Evolutionary conservation across 257 asterid species (phyloP), one percentile per base, ranked within the genome.

Genomic region (Perilla frutescens): DNA sequence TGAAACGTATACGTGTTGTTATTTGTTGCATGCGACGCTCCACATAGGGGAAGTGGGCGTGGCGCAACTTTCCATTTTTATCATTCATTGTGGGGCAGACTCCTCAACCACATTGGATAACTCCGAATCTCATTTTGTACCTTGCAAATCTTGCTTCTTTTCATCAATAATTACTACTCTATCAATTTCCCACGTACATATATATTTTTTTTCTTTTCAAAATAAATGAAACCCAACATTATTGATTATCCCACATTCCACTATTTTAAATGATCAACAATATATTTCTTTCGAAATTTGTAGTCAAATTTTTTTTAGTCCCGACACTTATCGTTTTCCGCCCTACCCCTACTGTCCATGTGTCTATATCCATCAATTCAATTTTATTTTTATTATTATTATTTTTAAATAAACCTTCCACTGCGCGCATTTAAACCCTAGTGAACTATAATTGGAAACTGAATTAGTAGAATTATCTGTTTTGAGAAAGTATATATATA

Each of bases 51-150:
- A 66, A 60, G 13, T 76, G 65, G 57, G 75, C 8, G 37, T 48
- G 8, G 40, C 60, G 39, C 40, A 44, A 49, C 11, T 51, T 51
- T 51, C 71, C 36, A 60, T 61, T 51, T 67, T 8, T 68, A 59
- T 60, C 41, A 68, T 49, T 47, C 6, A 8, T 60, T 20, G 45
- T 57, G 36, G 74, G 68, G 51, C 10, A 10, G 13, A 32, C 26
- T 20, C 26, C 26, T 20, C 26, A 20, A 20, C 26, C 26, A 26
- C 43, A 58, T 15, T 45, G 76, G 82, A 78, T 78, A 78, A 78
- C 62, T 67, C 60, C 82, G 82, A 78, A 78, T 78, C 82, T 67
- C 50, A 14, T 7, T 20, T 3, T 26, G 62, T 58, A 57, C 59
- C 5, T 31, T 49, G 4, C 74, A 77, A 56, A 77, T 66, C 78